Base-by-base conservation (phyloP, 192 early-diverging fungal species). In the Umbelopsis ramanniana region DNA sequence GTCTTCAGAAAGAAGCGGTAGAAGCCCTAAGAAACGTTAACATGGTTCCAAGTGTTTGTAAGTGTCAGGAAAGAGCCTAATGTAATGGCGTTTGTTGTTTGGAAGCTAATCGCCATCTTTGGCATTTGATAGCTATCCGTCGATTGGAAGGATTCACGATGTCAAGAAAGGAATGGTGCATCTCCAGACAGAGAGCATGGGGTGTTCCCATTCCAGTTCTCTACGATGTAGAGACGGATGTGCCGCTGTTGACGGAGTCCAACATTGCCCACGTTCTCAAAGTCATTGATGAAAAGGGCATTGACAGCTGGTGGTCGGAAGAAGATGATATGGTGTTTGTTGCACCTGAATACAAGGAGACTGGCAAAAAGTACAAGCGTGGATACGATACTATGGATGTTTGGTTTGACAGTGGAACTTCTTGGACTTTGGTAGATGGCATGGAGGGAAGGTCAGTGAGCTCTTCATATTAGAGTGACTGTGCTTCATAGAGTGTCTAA, bases 371-470 rank as follows among this genome's bases (percentile, higher is more conserved):
- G 0, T 93, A 90, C 60, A 76, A 77, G 38, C 78, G 83, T 46
- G 91, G 93, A n/a, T 81, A 75, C 38, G 93, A 94, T 71, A 94
- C 92, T 0, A 93, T 94, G 93, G 93, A 94, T 67, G 93, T 94
- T 24, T 94, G 93, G 92, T 94, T 94, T 69, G 93, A 94, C 72
- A 91, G 89, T 71, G 93, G 93, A 8, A 89, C 88, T 46, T 91
- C 88, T 24, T 93, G 93, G 93, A 88, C 87, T 35, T 76, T 88
- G 72, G 73, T 94, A 0, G 85, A 84, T 46, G 83, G 77, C 46
- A 73, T 80, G 69, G 78, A 47, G 53, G 79, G 54, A 52, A 50
- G 68, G 78, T 75, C 66, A 50, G 35, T 47, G 2, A 53, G 6
- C 40, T 4, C 6, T 19, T 57, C 2, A 14, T 5, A 47, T 67